Evolutionary conservation across 2,329 filamentous ascomycete genomes (phyloP).

Genomic region (Botrytis medusae): DNA sequence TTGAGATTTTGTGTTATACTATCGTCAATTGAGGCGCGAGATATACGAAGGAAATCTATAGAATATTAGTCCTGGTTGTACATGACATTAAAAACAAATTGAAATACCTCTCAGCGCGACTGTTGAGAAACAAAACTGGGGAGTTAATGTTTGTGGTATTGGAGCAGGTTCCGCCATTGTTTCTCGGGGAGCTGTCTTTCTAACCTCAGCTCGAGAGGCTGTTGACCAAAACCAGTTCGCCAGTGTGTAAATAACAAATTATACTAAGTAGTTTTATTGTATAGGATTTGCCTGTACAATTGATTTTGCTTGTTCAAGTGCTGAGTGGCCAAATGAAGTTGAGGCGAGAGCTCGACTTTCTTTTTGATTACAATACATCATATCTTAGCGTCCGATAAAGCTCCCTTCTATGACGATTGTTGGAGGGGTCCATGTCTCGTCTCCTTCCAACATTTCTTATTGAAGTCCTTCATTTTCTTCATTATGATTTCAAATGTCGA

Average conservation of each 20-base stretch:
- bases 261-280: neutral
- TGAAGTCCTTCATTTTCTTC: constrained; percentile 19
- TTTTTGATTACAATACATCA: constrained; percentile 17
- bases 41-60: constrained; percentile 85
- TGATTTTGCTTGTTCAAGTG: neutral
- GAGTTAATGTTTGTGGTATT: constrained; percentile 56
- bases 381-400: constrained; percentile 27
- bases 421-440: neutral
- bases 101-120: constrained; percentile 63
- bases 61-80: constrained; percentile 8
- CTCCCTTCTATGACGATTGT: constrained; percentile 26
- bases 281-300: neutral
- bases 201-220: constrained; percentile 34
- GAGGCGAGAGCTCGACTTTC: constrained; percentile 16
- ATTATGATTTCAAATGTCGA: constrained; percentile 44
- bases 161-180: constrained; percentile 36
- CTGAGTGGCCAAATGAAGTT: constrained; percentile 16
- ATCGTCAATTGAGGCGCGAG: constrained; percentile 83
- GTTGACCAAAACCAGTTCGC: constrained; percentile 38
- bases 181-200: constrained; percentile 22
- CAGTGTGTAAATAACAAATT: constrained; percentile 29
- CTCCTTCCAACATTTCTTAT: constrained; percentile 17
- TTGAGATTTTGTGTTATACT: constrained; percentile 93
- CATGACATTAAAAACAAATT: neutral
- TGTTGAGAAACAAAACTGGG: constrained; percentile 77